A percentile compares a stretch with the other conserved stretches of the same genome.
phyloP scores from a whole-genome alignment of 352 stramenopile species.

The Thraustotheca clavata region DNA sequence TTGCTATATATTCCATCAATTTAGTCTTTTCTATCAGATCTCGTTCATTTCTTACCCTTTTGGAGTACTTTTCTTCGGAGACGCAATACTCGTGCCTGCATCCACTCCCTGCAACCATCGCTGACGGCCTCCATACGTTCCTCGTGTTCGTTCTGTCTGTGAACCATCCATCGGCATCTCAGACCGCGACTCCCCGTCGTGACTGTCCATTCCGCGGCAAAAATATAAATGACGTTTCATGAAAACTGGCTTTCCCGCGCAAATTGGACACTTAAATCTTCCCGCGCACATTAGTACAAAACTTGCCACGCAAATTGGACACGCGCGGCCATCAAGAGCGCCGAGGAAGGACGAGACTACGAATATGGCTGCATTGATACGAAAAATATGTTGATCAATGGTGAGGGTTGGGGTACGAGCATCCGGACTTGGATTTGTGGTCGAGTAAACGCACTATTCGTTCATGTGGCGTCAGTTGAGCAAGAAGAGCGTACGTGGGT shows the following conservation, averaged over 20 bases:
- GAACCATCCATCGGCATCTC: conserved; percentile 37
- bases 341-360: no score
- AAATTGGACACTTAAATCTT: no score
- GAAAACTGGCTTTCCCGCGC: no score
- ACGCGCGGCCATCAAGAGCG: no score
- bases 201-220: conserved; percentile 2
- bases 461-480: conserved; percentile 5
- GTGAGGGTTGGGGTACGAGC: no score
- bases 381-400: no score
- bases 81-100: conserved; percentile 34
- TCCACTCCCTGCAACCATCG: conserved; percentile 46
- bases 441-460: no score
- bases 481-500: neutral
- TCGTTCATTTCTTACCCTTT: conserved; percentile 30
- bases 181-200: neutral
- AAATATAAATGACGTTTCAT: neutral
- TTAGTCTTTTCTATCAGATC: neutral
- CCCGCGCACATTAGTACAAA: no score
- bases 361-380: no score
- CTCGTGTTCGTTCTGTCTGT: conserved; percentile 55
- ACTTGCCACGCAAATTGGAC: no score
- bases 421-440: no score
- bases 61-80: conserved; percentile 28
- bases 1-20: conserved; percentile 26
- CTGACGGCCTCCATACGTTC: conserved; percentile 62